phyloP scores from a whole-genome alignment of 805 yeast species.

The Zygotorulaspora florentina region DNA sequence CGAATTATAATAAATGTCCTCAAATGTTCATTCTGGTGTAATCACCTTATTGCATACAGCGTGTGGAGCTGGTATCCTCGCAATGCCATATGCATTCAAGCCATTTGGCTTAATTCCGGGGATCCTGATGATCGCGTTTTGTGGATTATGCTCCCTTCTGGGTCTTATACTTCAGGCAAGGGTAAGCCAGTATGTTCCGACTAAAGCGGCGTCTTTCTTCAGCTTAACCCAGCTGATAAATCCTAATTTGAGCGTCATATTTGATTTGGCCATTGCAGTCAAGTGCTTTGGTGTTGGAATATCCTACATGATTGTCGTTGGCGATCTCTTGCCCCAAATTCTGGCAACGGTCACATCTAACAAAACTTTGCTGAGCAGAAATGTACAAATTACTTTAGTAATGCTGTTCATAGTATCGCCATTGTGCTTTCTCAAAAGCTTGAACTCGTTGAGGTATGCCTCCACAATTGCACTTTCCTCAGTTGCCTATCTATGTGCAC shows the following conservation, averaged over 20 bases:
- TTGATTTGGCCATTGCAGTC: constrained; percentile 64
- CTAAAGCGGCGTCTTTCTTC: constrained; percentile 59
- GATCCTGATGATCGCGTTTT: constrained; percentile 21
- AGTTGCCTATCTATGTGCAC: constrained; percentile 67
- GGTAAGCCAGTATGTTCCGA: constrained; percentile 50
- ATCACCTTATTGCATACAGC: constrained; percentile 36
- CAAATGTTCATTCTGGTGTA: constrained; percentile 30
- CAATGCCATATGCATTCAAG: constrained; percentile 66
- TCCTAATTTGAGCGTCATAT: constrained; percentile 55
- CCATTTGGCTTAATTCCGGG: constrained; percentile 34
- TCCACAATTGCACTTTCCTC: constrained; percentile 78
- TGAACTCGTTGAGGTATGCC: constrained; percentile 82
- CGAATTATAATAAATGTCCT: constrained; percentile 18
- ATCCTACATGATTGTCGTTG: constrained; percentile 64
- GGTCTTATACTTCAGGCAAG: constrained; percentile 63
- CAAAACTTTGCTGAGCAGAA: constrained; percentile 39
- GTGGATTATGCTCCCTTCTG: constrained; percentile 29
- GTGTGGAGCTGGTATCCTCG: constrained; percentile 62
- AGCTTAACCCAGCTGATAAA: constrained; percentile 56
- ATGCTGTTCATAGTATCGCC: constrained; percentile 45
- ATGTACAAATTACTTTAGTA: constrained; percentile 59
- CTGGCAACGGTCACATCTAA: constrained; percentile 28
- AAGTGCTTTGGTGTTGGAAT: constrained; percentile 71
- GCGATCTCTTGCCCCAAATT: constrained; percentile 66
- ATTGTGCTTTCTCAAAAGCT: constrained; percentile 64